Evolutionary conservation across 768 basidiomycete genomes (phyloP).

Genomic region (Boletus rubescentipes): DNA sequence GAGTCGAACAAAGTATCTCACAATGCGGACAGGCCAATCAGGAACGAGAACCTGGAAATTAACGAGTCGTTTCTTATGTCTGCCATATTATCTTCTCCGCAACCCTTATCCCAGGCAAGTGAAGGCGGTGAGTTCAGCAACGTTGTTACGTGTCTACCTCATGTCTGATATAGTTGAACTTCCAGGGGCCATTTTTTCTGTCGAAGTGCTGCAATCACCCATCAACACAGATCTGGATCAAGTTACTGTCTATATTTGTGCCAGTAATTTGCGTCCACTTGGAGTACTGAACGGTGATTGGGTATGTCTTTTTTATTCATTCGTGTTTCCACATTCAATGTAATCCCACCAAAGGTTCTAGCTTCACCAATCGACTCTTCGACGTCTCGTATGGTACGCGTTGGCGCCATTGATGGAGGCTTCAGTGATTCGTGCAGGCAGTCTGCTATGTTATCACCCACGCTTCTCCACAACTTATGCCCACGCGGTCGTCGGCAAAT

Average conservation of each 20-base stretch:
- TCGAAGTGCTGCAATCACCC: conserved; percentile 34
- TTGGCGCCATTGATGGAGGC: conserved; percentile 51
- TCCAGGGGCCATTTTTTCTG: conserved; percentile 25
- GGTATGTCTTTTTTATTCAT: conserved; percentile 42
- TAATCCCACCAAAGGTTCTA: conserved; percentile 45
- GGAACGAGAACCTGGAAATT: conserved; percentile 59
- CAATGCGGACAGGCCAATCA: conserved; percentile 10
- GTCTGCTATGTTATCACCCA: conserved; percentile 40
- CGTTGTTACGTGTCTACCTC: not conserved
- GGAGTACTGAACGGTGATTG: conserved; percentile 77
- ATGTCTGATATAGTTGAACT: not conserved
- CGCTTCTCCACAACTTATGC: conserved; percentile 55
- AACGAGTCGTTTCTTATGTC: conserved; percentile 68
- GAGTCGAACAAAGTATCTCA: conserved; percentile 1
- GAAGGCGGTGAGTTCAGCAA: conserved; percentile 6
- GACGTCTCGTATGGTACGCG: conserved; percentile 52
- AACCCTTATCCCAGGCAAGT: conserved; percentile 8
- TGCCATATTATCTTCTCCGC: conserved; percentile 37
- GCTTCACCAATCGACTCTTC: conserved; percentile 37
- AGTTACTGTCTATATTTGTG: conserved; percentile 58
- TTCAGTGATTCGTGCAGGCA: conserved; percentile 38
- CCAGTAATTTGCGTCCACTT: conserved; percentile 60
- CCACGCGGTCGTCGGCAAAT: conserved; percentile 31
- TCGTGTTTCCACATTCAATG: not conserved
- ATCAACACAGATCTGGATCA: conserved; percentile 44